These are phyloP conservation scores for Atalantia buxifolia DNA, from an alignment of 345 rosid genomes.

Conservation along the genomic window DNA sequence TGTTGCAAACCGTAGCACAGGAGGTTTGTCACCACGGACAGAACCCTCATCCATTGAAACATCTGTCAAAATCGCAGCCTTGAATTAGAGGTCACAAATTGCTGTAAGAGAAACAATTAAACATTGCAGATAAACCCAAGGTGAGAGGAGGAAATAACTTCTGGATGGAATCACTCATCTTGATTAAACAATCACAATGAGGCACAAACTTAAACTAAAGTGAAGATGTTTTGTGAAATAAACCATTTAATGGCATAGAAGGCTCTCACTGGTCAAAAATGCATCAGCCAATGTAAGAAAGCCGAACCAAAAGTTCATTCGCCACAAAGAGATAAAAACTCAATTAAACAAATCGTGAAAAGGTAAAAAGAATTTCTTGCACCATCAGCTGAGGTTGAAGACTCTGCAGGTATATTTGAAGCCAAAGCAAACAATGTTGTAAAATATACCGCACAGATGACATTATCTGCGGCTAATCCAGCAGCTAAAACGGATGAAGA, in stretches of 20 bases:
- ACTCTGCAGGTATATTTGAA: slow-evolving; percentile 66
- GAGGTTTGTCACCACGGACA: slow-evolving; percentile 44
- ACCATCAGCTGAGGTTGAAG: slow-evolving; percentile 48
- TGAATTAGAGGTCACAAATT: background rate
- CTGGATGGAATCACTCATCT: background rate
- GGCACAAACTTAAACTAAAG: background rate
- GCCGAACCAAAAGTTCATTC: background rate
- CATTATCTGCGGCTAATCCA: slow-evolving; percentile 91
- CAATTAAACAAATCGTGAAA: background rate
- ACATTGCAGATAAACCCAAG: background rate
- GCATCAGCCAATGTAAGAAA: background rate
- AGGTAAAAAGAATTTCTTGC: background rate
- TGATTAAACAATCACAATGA: background rate
- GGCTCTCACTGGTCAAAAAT: background rate
- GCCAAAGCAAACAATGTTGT: slow-evolving; percentile 75
- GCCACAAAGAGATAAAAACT: background rate
- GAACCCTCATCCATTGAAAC: slow-evolving; percentile 30
- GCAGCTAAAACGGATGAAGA: slow-evolving; percentile 75
- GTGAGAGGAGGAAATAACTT: background rate
- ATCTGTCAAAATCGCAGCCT: slow-evolving; percentile 32
- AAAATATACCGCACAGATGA: slow-evolving; percentile 81
- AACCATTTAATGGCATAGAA: background rate
- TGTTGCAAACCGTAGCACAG: slow-evolving; percentile 55
- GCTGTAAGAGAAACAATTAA: background rate
- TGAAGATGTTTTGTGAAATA: background rate